These are phyloP conservation scores for Elsinoe batatas DNA, from an alignment of 2,329 filamentous ascomycete species.

Conservation along the genomic window DNA sequence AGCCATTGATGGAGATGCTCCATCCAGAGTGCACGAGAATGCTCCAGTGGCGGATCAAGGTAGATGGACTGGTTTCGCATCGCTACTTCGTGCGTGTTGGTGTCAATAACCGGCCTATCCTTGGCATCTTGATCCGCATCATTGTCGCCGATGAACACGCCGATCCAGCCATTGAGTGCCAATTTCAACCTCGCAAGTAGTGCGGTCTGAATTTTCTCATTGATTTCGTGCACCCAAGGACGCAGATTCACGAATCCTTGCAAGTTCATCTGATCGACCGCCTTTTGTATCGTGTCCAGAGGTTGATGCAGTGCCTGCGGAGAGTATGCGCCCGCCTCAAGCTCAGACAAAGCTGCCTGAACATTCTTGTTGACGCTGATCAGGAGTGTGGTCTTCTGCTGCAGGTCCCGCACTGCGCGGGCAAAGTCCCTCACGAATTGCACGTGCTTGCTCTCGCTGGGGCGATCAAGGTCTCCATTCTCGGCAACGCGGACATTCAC, in stretches of 20 bases:
- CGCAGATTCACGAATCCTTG: constrained; percentile 92
- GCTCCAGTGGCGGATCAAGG: constrained; percentile 85
- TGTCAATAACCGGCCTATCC: constrained; percentile 58
- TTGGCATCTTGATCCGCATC: constrained; percentile 29
- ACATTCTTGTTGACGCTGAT: constrained; percentile 68
- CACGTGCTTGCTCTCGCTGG: constrained; percentile 82
- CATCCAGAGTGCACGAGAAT: constrained; percentile 87
- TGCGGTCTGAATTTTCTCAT: constrained; percentile 70
- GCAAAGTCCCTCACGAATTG: constrained; percentile 95
- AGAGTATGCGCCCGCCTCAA: constrained; percentile 77
- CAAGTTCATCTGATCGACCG: constrained; percentile 91
- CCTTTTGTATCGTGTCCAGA: constrained; percentile 76
- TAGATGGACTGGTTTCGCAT: constrained; percentile 99
- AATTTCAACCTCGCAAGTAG: constrained; percentile 73
- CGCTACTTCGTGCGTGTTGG: constrained; percentile 79
- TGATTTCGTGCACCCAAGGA: constrained; percentile 82
- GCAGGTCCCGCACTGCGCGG: constrained; percentile 73
- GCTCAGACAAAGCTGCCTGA: constrained; percentile 71
- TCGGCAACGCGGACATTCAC: constrained; percentile 61
- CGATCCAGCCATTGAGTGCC: constrained; percentile 79
- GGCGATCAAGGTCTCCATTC: constrained; percentile 44
- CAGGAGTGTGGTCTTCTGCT: constrained; percentile 74
- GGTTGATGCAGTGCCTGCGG: constrained; percentile 67
- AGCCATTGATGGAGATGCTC: constrained; percentile 89
- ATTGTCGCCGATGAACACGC: constrained; percentile 50